phyloP scores from a whole-genome alignment of 495 filamentous ascomycete species.

The Cercophora samala region DNA sequence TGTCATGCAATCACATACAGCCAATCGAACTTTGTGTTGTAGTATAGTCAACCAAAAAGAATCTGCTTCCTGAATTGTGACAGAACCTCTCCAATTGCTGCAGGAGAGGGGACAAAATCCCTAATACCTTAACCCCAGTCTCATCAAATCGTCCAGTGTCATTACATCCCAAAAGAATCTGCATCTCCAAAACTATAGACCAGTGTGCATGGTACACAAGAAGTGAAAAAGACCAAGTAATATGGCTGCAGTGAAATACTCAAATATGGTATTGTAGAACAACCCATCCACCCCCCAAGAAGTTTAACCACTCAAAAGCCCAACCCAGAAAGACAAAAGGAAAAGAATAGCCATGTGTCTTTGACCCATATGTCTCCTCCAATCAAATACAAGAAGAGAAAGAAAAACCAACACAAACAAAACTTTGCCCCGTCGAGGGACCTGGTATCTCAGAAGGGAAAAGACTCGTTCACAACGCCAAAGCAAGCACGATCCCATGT shows the following conservation, averaged over 20 bases:
- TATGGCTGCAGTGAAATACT: too few relatives aligned
- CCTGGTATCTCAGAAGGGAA: conserved; percentile 30
- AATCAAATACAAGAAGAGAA: not conserved
- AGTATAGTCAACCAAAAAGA: not conserved
- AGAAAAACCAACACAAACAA: conserved; percentile 7
- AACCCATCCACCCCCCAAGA: not conserved
- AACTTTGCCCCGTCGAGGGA: conserved; percentile 18
- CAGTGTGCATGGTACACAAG: too few relatives aligned
- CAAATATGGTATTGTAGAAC: too few relatives aligned
- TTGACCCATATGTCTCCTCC: not conserved
- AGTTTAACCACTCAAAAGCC: not conserved
- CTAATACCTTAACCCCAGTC: not conserved
- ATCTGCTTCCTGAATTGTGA: not conserved
- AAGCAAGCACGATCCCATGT: conserved; percentile 14
- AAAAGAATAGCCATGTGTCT: not conserved
- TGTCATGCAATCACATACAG: not conserved
- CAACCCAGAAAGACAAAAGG: not conserved
- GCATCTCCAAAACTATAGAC: too few relatives aligned
- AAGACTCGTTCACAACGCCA: conserved; percentile 20
- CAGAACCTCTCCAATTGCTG: too few relatives aligned
- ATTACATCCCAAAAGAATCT: not conserved
- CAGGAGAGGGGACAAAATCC: not conserved
- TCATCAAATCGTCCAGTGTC: not conserved
- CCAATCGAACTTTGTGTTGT: not conserved
- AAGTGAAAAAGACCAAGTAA: too few relatives aligned